Conservation (phyloP, 495 filamentous ascomycete species). For the Letharia lupina region DNA sequence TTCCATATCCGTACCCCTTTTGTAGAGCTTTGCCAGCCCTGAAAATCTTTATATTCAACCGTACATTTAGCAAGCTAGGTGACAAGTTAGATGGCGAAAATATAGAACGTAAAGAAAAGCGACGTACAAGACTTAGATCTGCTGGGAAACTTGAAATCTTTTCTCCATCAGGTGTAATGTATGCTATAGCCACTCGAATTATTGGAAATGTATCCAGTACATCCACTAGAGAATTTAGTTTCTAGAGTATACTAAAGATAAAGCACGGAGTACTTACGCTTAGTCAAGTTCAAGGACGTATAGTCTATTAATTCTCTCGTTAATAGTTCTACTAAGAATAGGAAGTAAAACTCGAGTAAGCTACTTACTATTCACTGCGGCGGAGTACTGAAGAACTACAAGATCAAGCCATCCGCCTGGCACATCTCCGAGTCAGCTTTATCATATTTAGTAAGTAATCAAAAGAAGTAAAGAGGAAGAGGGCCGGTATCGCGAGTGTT, state of each 20-base stretch:
- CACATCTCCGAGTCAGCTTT: too few relatives aligned
- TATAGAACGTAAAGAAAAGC: not conserved
- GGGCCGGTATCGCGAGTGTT: too few relatives aligned
- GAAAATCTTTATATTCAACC: conserved; percentile 62
- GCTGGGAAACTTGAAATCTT: conserved; percentile 56
- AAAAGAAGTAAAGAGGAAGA: too few relatives aligned
- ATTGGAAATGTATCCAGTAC: conserved; percentile 74
- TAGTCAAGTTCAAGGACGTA: conserved; percentile 38
- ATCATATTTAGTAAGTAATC: too few relatives aligned
- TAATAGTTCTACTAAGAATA: not conserved
- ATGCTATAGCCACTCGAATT: conserved; percentile 70
- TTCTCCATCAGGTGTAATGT: conserved; percentile 42
- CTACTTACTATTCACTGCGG: conserved; percentile 45
- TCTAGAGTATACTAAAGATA: not conserved
- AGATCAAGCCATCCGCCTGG: conserved; percentile 72
- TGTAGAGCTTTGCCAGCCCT: conserved; percentile 71
- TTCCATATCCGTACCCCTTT: conserved; percentile 52
- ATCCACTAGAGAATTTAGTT: conserved; percentile 39
- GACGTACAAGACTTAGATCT: conserved; percentile 43
- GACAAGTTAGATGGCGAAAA: not conserved
- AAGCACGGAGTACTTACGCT: conserved; percentile 31
- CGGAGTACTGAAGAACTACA: conserved; percentile 66
- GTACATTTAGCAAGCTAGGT: conserved; percentile 28
- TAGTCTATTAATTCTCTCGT: conserved; percentile 37
- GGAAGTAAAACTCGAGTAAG: not conserved